Conservation (phyloP, 106 monocot species). For the Chionographis japonica region DNA sequence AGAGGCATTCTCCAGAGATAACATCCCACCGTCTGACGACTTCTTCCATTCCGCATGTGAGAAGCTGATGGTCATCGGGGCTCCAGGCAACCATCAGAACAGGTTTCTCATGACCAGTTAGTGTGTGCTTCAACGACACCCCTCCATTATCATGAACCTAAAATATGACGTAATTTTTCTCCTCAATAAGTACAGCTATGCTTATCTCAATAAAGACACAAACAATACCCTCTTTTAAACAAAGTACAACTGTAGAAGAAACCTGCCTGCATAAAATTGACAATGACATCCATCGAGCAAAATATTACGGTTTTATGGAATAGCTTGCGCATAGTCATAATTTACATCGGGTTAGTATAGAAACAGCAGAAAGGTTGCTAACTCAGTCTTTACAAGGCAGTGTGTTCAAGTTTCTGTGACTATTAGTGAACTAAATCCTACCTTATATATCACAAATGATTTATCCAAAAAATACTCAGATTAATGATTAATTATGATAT, state of each 20-base stretch:
- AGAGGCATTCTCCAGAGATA: conserved; percentile 51
- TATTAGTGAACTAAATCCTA: too few species aligned
- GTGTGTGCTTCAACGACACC: conserved; percentile 59
- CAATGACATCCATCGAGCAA: neutral
- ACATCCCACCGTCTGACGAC: conserved; percentile 68
- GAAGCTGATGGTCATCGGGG: conserved; percentile 66
- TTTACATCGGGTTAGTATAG: too few species aligned
- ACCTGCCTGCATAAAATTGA: neutral
- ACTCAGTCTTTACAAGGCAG: too few species aligned
- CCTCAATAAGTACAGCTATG: neutral
- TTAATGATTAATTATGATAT: too few species aligned
- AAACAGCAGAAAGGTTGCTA: too few species aligned
- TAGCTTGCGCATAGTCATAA: too few species aligned
- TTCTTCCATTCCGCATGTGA: conserved; percentile 88
- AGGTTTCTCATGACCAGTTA: conserved; percentile 64
- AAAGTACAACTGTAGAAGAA: neutral
- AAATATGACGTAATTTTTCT: conserved; percentile 1
- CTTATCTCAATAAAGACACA: neutral
- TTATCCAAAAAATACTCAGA: too few species aligned
- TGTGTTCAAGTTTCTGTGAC: too few species aligned
- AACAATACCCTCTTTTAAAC: neutral
- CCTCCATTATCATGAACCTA: conserved; percentile 72
- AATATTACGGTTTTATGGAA: neutral
- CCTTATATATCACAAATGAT: too few species aligned
- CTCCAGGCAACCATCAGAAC: conserved; percentile 89